Percentiles rank a stretch among this genome's conserved stretches.
Conservation (phyloP, 2,329 filamentous ascomycete species). For the Drechslerella coelobrocha region DNA sequence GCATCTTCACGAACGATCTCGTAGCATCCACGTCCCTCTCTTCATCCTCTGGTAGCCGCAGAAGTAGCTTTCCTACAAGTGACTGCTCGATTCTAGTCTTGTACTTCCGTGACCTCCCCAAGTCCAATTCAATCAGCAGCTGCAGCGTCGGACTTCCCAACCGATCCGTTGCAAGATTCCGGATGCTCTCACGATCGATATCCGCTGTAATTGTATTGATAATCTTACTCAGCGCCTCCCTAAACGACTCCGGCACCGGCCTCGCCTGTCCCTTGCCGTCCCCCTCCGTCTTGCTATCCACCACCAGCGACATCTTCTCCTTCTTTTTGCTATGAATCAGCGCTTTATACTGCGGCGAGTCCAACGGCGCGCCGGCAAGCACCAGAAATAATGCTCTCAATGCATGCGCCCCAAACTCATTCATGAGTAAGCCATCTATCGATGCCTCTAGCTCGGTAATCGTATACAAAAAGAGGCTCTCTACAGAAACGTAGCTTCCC, state of each 20-base stretch:
- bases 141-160: slow-evolving; percentile 94
- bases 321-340: slow-evolving; percentile 92
- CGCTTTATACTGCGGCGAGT: slow-evolving; percentile 71
- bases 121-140: slow-evolving; percentile 83
- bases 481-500: slow-evolving; percentile 2
- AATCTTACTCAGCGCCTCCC: slow-evolving; percentile 77
- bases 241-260: slow-evolving; percentile 79
- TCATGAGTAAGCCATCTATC: slow-evolving; percentile 81
- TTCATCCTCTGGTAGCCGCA: slow-evolving; percentile 77
- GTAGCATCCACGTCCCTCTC: slow-evolving; percentile 75
- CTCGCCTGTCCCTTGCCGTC: slow-evolving; percentile 59
- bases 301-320: slow-evolving; percentile 69
- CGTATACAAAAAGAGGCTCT: slow-evolving; percentile 29
- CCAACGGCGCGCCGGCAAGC: slow-evolving; percentile 80
- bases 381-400: slow-evolving; percentile 85
- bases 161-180: slow-evolving; percentile 83
- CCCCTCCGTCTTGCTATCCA: slow-evolving; percentile 60
- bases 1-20: slow-evolving; percentile 77
- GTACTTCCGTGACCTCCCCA: slow-evolving; percentile 73
- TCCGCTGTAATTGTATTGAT: slow-evolving; percentile 76
- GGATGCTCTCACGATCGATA: slow-evolving; percentile 79
- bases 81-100: slow-evolving; percentile 67
- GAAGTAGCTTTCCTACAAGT: slow-evolving; percentile 73
- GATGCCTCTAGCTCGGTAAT: slow-evolving; percentile 80
- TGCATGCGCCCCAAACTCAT: slow-evolving; percentile 88